Percentiles rank a stretch among this genome's conserved stretches.
phyloP scores from a whole-genome alignment of 148 eudicot species.

The Chenopodium album region DNA sequence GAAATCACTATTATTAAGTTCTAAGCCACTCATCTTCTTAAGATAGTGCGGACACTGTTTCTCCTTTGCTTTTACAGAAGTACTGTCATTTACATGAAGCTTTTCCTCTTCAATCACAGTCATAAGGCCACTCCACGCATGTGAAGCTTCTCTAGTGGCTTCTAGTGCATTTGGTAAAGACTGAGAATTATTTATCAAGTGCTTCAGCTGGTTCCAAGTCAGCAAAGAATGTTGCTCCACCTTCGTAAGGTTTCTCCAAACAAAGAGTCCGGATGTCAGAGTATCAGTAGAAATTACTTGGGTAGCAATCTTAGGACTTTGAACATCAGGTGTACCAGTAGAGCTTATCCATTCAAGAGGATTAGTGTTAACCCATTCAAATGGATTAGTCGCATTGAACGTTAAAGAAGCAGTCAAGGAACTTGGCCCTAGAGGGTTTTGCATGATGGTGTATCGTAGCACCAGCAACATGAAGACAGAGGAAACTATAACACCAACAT shows the following conservation, averaged over 20 bases:
- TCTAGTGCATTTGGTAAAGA: slow-evolving; percentile 80
- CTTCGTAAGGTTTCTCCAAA: slow-evolving; percentile 58
- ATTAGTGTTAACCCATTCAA: slow-evolving; percentile 76
- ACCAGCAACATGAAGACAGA: slow-evolving; percentile 68
- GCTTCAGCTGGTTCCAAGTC: slow-evolving; percentile 74
- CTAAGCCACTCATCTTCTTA: slow-evolving; percentile 70
- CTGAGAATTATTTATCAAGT: slow-evolving; percentile 57
- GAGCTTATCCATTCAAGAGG: slow-evolving; percentile 80
- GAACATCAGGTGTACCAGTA: slow-evolving; percentile 55
- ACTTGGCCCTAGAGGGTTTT: slow-evolving; percentile 49
- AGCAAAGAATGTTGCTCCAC: slow-evolving; percentile 63
- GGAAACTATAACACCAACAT: slow-evolving; percentile 46
- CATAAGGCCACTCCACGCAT: slow-evolving; percentile 85
- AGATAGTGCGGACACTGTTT: slow-evolving; percentile 96
- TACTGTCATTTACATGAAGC: slow-evolving; percentile 53
- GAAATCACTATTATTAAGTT: slow-evolving; percentile 52
- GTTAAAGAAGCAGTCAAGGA: slow-evolving; percentile 38
- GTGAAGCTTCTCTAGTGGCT: slow-evolving; percentile 82
- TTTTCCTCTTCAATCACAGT: slow-evolving; percentile 71
- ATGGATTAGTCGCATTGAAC: slow-evolving; percentile 57
- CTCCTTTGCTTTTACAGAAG: slow-evolving; percentile 53
- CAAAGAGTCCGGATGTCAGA: slow-evolving; percentile 50
- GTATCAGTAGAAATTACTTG: slow-evolving; percentile 54
- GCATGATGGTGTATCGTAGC: slow-evolving; percentile 48
- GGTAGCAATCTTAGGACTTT: slow-evolving; percentile 42